Conservation (phyloP, 2,329 filamentous ascomycete genomes). For the Talaromyces sp. region DNA sequence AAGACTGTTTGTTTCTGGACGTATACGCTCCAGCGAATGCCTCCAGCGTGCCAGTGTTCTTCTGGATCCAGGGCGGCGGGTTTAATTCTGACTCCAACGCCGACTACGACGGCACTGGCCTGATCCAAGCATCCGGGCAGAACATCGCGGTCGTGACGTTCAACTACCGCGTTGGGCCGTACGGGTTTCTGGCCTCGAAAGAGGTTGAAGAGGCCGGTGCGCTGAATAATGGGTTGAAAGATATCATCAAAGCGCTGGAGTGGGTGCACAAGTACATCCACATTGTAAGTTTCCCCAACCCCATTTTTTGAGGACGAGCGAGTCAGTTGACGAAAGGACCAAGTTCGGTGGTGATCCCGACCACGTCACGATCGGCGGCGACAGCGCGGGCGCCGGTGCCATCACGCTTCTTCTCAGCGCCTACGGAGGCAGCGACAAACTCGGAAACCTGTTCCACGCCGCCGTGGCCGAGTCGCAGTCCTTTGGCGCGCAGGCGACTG, state of each 20-base stretch:
- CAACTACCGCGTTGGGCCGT: slow-evolving; percentile 23
- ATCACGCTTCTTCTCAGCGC: slow-evolving; percentile 60
- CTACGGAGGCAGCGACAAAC: slow-evolving; percentile 41
- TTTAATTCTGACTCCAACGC: slow-evolving; percentile 56
- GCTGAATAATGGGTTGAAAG: slow-evolving; percentile 21
- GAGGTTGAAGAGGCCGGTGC: slow-evolving; percentile 40
- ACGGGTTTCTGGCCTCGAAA: slow-evolving; percentile 27
- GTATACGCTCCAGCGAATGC: slow-evolving; percentile 34
- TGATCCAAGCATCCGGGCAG: slow-evolving; percentile 50
- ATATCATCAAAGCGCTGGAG: slow-evolving; percentile 16
- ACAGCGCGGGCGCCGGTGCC: slow-evolving; percentile 28
- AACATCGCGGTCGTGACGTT: slow-evolving; percentile 16
- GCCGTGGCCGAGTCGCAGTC: slow-evolving; percentile 51
- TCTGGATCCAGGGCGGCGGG: slow-evolving; percentile 58
- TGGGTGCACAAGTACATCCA: slow-evolving; percentile 24
- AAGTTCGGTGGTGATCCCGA: slow-evolving; percentile 25
- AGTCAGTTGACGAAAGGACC: neutral
- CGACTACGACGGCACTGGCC: slow-evolving; percentile 56
- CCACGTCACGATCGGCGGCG: slow-evolving; percentile 23
- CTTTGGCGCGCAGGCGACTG: slow-evolving; percentile 45
- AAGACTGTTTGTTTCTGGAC: slow-evolving; percentile 41
- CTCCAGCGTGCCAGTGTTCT: slow-evolving; percentile 57
- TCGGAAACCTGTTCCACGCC: slow-evolving; percentile 47
- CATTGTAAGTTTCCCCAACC: slow-evolving; percentile 20
- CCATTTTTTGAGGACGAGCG: neutral